Evolutionary conservation across 2,329 filamentous ascomycete genomes (phyloP), one percentile per base, ranked within the genome.

Genomic region (Aspergillus versicolor): DNA sequence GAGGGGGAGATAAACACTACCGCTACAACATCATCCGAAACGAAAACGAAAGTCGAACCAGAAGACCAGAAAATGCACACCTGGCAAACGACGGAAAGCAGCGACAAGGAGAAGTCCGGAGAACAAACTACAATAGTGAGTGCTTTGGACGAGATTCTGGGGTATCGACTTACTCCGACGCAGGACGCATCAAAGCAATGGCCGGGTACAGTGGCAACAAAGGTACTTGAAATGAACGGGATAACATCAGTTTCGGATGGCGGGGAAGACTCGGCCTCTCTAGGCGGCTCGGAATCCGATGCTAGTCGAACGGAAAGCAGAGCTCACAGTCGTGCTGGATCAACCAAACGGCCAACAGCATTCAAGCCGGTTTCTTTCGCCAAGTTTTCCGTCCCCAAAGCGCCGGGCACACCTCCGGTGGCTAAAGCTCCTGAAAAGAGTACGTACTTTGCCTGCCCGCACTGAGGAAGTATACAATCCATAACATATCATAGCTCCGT

Each of bases 311-410:
- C 80, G 52, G 82, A 75, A 67, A 76, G 66, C 68, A 81, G 70
- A 64, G 77, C 72, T 72, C 70, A 73, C 50, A 68, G 70, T 48
- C 73, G 83, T 43, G 79, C 80, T 21, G 71, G 73, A 44, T 77
- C 84, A 13, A 75, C 82, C 43, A 88, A 88, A 76, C 85, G 86
- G 68, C 82, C 84, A 27, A 73, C 82, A 5, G 78, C 81, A 3
- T 87, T 88, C 74, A 88, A 87, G 70, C 84, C 85, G 27, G 83
- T 88, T 37, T 87, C 84, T 13, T 85, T 87, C 56, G 85, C 85
- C 38, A 88, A 87, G 72, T 86, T 83, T 68, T 85, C 86, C 58
- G 77, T 88, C 55, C 82, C 84, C 47, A 88, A 88, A 70, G 80
- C 84, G 22, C 80, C 83, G 8, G 75, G 76, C n/a, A 74, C 81